Percentiles rank a stretch among this genome's conserved stretches.
These are phyloP conservation scores for Beverwykella pulmonaria DNA, from an alignment of 495 filamentous ascomycete species.

Conservation along the genomic window DNA sequence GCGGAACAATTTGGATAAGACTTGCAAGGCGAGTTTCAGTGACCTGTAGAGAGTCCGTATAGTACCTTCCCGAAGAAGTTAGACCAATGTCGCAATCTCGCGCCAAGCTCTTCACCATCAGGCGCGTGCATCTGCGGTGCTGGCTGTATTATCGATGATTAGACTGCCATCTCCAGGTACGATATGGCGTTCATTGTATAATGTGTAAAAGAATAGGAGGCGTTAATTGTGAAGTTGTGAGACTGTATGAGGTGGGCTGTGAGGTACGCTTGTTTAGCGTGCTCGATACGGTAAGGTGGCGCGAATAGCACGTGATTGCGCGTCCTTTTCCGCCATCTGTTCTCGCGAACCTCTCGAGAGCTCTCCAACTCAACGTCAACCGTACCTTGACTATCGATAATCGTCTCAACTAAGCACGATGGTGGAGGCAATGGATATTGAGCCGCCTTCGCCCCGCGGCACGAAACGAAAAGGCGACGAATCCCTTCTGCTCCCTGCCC, in stretches of 20 bases:
- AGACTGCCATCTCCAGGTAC: too few species aligned
- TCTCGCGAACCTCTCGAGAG: background rate
- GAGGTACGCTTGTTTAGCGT: background rate
- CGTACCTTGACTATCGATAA: background rate
- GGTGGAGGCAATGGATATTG: constrained; percentile 33
- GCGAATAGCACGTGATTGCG: background rate
- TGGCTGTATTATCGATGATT: too few species aligned
- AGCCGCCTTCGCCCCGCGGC: constrained; percentile 22
- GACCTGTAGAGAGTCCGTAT: background rate
- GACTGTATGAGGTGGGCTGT: background rate
- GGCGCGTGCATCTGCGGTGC: background rate
- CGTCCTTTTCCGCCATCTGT: background rate
- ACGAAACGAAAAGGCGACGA: constrained; percentile 41
- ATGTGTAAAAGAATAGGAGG: background rate
- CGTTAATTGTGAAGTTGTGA: background rate
- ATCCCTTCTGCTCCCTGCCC: constrained; percentile 42
- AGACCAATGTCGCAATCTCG: background rate
- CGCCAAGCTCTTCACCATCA: background rate
- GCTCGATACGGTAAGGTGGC: background rate
- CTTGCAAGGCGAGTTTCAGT: background rate
- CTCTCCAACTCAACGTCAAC: background rate
- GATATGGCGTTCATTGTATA: background rate
- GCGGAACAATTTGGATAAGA: background rate
- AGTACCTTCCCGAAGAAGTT: background rate
- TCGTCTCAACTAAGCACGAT: background rate